Evolutionary conservation across 352 stramenopile species (phyloP), one percentile per base, ranked within the genome.

Genomic region (Sclerospora graminicola): DNA sequence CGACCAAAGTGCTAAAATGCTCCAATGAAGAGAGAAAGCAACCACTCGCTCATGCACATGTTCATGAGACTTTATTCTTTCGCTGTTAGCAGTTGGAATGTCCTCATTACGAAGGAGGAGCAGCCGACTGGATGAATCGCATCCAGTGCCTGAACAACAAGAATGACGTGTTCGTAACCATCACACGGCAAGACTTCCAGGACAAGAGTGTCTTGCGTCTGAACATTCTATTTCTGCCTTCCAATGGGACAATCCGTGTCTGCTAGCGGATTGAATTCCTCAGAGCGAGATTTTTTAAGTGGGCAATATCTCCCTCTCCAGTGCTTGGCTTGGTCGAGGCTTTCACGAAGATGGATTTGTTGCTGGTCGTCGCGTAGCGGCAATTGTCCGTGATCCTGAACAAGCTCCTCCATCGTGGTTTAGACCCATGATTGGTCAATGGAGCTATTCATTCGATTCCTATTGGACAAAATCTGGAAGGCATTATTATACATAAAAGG

Each of bases 121-220:
- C 60, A 87, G 67, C 80, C 36, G 89, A 92, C 69, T 92, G 80
- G 80, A 92, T 92, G 73, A 89, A 92, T 63, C 77, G 80, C 44
- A 89, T 92, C 50, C 80, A 92, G 61, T 69, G 75, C 44, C 66
- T 92, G 33, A 83, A 85, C 58, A 84, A 63, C 58, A 85, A 83
- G 59, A 84, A 89, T 55, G 63, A 88, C 45, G 73, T 91, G 21
- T 91, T 91, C 32, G 80, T 91, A 41, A 91, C 80, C 33, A 91
- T 91, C 65, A 89, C 77, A 47, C 66, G 62, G 23, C 66, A 84
- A 47, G 75, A 86, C 41, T 89, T 84, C 43, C 60, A 60, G 30
- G 80, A 70, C n/a, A n/a, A 34, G 63, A 71, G 40, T 72, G 63
- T 54, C 80, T 77, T 14, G 57, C 41, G 19, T 29, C 70, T 21